phyloP scores from a whole-genome alignment of 441 rosid genomes.

The Melastoma candidum region DNA sequence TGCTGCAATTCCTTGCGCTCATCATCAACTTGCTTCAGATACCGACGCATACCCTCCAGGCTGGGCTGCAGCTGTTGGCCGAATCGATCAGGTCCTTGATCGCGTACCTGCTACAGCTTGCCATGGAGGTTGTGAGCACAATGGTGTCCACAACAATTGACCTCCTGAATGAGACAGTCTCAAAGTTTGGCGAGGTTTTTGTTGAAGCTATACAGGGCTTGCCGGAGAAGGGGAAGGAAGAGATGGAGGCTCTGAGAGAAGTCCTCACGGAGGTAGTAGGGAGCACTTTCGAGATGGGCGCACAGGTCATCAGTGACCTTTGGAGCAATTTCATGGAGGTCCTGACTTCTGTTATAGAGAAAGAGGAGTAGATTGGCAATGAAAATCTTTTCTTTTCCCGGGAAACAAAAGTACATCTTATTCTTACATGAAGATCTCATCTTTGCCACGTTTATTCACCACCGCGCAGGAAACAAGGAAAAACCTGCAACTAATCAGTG shows the following conservation, averaged over 20 bases:
- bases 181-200: conserved; percentile 14
- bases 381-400: neutral
- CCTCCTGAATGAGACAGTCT: conserved; percentile 25
- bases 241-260: conserved; percentile 2
- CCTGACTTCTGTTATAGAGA: conserved; percentile 24
- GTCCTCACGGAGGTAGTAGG: neutral
- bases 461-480: too few relatives aligned
- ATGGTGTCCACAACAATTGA: neutral
- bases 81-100: conserved; percentile 24
- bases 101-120: conserved; percentile 16
- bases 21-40: conserved; percentile 25
- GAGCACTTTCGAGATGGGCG: neutral
- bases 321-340: conserved; percentile 30
- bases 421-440: neutral
- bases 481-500: too few relatives aligned
- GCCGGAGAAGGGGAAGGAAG: conserved; percentile 2
- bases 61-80: conserved; percentile 18
- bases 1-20: conserved; percentile 19
- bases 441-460: neutral
- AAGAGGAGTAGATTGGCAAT: neutral
- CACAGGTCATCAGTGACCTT: conserved; percentile 5
- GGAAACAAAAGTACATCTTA: neutral
- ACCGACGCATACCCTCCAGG: conserved; percentile 25
- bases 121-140: conserved; percentile 19
- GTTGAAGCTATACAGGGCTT: neutral